Evolutionary conservation across 1,284 basidiomycete species (phyloP).

Genomic region (Agaricales sp.): DNA sequence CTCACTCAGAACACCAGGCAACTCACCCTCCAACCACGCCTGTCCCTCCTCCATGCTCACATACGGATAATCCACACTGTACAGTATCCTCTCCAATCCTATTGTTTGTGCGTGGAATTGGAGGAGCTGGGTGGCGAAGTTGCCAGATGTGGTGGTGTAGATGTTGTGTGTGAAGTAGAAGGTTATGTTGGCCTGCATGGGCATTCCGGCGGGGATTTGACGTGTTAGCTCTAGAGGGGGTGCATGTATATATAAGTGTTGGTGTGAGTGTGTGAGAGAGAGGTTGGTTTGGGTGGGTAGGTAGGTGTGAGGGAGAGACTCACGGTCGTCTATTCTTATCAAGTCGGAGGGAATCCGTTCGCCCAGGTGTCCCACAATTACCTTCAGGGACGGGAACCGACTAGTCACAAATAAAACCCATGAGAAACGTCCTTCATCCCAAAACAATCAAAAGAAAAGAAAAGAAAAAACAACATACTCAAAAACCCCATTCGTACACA

Average conservation of each 20-base stretch:
- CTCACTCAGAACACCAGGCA: too few species aligned
- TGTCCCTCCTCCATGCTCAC: conserved; percentile 17
- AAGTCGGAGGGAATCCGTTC: conserved; percentile 33
- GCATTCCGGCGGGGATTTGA: conserved; percentile 20
- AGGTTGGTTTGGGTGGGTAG: conserved; percentile 5
- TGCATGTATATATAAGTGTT: background rate
- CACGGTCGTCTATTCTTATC: conserved; percentile 27
- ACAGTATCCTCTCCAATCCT: conserved; percentile 29
- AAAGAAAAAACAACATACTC: too few species aligned
- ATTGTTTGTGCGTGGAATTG: conserved; percentile 28
- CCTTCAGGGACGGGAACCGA: too few species aligned
- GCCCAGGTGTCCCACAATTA: too few species aligned
- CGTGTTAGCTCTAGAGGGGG: conserved; percentile 6
- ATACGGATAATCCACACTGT: conserved; percentile 33
- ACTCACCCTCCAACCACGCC: too few species aligned
- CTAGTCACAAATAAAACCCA: too few species aligned
- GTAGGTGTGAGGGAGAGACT: conserved; percentile 6
- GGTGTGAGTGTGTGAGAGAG: background rate
- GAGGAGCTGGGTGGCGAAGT: conserved; percentile 29
- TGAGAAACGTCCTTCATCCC: too few species aligned
- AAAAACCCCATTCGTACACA: conserved; percentile 29
- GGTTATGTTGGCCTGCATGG: conserved; percentile 28
- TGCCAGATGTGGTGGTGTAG: conserved; percentile 32
- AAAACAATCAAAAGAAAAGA: too few species aligned
- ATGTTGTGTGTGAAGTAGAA: conserved; percentile 31